A percentile compares a stretch with the other conserved stretches of the same genome.
phyloP scores from a whole-genome alignment of 306 rosid species.

The Arachis stenosperma region DNA sequence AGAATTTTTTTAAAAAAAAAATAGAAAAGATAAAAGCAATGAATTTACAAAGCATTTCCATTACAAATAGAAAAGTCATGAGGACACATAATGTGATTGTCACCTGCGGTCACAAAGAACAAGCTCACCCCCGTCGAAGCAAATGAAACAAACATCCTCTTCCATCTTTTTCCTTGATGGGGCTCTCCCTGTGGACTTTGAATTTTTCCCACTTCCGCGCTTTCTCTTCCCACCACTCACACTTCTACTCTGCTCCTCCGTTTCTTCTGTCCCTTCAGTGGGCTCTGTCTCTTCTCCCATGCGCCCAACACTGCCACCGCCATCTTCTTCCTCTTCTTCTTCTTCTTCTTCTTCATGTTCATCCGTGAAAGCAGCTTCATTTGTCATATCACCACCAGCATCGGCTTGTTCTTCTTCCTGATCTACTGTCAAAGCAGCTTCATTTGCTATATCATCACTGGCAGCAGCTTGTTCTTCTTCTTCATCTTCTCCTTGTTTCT shows the following conservation, averaged over 20 bases:
- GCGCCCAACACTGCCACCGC: slow-evolving; percentile 23
- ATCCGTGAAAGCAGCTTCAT: slow-evolving; percentile 34
- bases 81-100: slow-evolving; percentile 15
- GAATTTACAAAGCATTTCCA: not conserved
- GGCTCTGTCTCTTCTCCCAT: slow-evolving; percentile 48
- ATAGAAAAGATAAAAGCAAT: not conserved
- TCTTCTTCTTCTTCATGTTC: slow-evolving; percentile 23
- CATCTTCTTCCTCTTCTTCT: slow-evolving; percentile 11
- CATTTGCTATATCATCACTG: slow-evolving; percentile 31
- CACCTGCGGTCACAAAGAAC: slow-evolving; percentile 98
- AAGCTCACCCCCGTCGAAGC: slow-evolving; percentile 98
- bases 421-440: slow-evolving; percentile 33
- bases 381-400: not conserved
- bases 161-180: slow-evolving; percentile 71
- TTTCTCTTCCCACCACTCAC: slow-evolving; percentile 73
- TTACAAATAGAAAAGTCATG: not conserved
- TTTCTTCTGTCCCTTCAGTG: slow-evolving; percentile 53
- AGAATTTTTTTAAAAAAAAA: not conserved
- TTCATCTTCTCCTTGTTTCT: slow-evolving; percentile 7
- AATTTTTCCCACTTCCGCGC: slow-evolving; percentile 66
- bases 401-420: not conserved
- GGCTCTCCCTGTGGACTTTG: slow-evolving; percentile 54
- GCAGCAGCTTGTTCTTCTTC: not conserved
- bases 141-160: slow-evolving; percentile 98
- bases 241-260: slow-evolving; percentile 43